These are phyloP conservation scores for Gentiana macrophylla DNA, from an alignment of 257 asterid species.

Conservation along the genomic window DNA sequence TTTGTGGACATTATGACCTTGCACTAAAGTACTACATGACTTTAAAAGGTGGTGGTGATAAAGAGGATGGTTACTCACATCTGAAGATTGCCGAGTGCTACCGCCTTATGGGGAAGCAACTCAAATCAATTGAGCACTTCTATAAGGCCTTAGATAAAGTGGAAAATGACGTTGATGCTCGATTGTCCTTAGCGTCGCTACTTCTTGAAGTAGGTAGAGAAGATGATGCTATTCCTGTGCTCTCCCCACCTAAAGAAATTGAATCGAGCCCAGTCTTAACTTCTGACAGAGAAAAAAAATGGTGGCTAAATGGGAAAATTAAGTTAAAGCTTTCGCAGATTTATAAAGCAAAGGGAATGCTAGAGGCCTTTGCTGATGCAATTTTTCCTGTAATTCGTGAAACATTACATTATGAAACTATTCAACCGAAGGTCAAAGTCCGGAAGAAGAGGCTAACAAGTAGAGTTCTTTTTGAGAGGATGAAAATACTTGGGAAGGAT, in stretches of 20 bases:
- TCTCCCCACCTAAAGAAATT: conserved; percentile 59
- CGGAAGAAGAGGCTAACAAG: conserved; percentile 43
- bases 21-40: conserved; percentile 63
- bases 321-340: conserved; percentile 72
- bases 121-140: conserved; percentile 47
- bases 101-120: conserved; percentile 31
- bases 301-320: conserved; percentile 76
- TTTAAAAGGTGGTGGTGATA: conserved; percentile 34
- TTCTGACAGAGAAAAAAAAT: conserved; percentile 27
- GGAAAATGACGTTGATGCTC: conserved; percentile 50
- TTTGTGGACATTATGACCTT: conserved; percentile 36
- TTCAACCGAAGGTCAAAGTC: conserved; percentile 44
- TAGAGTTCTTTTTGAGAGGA: conserved; percentile 57
- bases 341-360: conserved; percentile 55
- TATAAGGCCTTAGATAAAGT: conserved; percentile 52
- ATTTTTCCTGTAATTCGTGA: conserved; percentile 67
- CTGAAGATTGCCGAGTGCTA: conserved; percentile 60
- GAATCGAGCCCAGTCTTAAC: conserved; percentile 23
- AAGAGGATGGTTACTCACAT: conserved; percentile 47
- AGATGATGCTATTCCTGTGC: conserved; percentile 80
- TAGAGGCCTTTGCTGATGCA: conserved; percentile 51
- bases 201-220: conserved; percentile 74
- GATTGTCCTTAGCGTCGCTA: conserved; percentile 55
- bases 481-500: conserved; percentile 52
- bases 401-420: conserved; percentile 45